Percentiles rank a stretch among this genome's conserved stretches.
Evolutionary conservation across 306 rosid species (phyloP).

Genomic region (Crataegus laevigata): DNA sequence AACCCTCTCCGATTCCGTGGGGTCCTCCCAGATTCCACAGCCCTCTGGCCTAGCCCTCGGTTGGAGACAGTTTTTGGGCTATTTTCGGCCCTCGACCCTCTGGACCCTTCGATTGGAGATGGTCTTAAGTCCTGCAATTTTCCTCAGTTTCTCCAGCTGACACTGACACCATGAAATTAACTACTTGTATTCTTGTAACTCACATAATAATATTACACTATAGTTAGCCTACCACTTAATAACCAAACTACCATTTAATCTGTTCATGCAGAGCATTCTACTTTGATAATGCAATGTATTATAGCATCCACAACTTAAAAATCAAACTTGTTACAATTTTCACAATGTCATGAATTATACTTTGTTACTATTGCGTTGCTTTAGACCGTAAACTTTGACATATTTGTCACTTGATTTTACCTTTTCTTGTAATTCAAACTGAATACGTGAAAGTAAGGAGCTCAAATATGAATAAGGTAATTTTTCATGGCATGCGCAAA

Average conservation of each 20-base stretch:
- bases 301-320: background rate
- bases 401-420: too few relatives aligned
- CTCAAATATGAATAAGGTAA: too few relatives aligned
- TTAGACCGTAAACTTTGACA: background rate
- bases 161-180: background rate
- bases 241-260: too few relatives aligned
- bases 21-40: too few relatives aligned
- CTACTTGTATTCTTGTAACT: background rate
- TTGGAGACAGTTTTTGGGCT: too few relatives aligned
- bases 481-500: too few relatives aligned
- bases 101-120: too few relatives aligned
- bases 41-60: too few relatives aligned
- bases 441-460: background rate
- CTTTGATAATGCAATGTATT: background rate
- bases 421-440: background rate
- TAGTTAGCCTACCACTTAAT: background rate
- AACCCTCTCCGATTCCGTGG: too few relatives aligned
- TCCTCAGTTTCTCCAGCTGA: background rate
- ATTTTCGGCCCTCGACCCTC: too few relatives aligned
- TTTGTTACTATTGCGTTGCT: background rate
- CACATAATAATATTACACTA: background rate
- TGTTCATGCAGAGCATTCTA: too few relatives aligned
- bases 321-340: background rate
- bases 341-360: background rate
- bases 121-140: background rate